A percentile compares a stretch with the other conserved stretches of the same genome.
Conservation (phyloP, 2,329 filamentous ascomycete genomes). For the Ampelomyces quisqualis region DNA sequence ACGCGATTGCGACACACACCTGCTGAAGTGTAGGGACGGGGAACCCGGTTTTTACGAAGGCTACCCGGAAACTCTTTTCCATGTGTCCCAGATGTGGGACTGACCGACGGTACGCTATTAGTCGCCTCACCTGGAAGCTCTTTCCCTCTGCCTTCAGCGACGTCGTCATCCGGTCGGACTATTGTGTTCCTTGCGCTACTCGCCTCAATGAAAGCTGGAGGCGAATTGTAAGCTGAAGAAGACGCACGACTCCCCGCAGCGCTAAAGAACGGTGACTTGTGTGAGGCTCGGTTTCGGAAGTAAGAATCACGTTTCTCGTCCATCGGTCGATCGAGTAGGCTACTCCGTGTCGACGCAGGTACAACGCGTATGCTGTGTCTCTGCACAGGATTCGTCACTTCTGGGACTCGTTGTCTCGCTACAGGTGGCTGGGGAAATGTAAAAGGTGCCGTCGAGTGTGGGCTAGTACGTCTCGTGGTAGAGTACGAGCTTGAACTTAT, state of each 20-base stretch:
- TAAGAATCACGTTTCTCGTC: slow-evolving; percentile 47
- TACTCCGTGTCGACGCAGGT: slow-evolving; percentile 33
- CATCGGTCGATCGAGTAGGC: slow-evolving; percentile 41
- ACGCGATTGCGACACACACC: slow-evolving; percentile 13
- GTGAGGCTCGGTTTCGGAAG: slow-evolving; percentile 45
- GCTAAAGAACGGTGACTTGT: slow-evolving; percentile 45
- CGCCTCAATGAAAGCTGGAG: slow-evolving; percentile 21
- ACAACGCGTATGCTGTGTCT: slow-evolving; percentile 46
- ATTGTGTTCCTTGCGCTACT: slow-evolving; percentile 16
- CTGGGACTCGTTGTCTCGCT: slow-evolving; percentile 22
- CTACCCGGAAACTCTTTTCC: slow-evolving; percentile 22
- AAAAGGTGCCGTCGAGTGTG: slow-evolving; percentile 43
- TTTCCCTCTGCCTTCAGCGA: slow-evolving; percentile 15
- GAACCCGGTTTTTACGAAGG: slow-evolving; percentile 23
- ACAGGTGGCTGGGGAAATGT: slow-evolving; percentile 41
- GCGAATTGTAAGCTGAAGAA: slow-evolving; percentile 31
- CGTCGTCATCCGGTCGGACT: slow-evolving; percentile 20
- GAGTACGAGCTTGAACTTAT: slow-evolving; percentile 43
- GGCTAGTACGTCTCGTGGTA: slow-evolving; percentile 42
- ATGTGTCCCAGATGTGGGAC: slow-evolving; percentile 9
- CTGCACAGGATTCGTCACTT: slow-evolving; percentile 35
- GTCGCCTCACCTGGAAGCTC: slow-evolving; percentile 13
- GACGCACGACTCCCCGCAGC: slow-evolving; percentile 33
- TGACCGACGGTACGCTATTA: slow-evolving; percentile 15
- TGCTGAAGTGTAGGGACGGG: slow-evolving; percentile 17